Conservation (phyloP, 208 protist species). For the Zelonia costaricensis region DNA sequence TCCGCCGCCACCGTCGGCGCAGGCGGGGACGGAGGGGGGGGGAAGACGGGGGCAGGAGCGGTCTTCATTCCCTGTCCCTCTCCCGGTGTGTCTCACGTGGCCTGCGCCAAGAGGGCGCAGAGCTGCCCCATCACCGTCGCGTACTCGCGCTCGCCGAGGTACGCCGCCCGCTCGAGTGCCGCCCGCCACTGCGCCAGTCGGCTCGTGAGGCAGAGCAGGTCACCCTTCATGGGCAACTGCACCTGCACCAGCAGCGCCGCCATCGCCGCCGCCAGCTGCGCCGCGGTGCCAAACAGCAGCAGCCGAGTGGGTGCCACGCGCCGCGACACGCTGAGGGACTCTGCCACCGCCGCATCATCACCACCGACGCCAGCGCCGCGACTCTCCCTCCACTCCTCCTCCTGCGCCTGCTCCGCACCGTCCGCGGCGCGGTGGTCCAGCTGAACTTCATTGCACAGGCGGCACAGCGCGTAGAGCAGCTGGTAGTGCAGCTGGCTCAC, state of each 20-base stretch:
- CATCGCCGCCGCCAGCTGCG: constrained; percentile 27
- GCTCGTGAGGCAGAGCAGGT: constrained; percentile 47
- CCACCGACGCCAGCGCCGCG: too few relatives aligned
- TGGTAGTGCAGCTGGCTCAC: constrained; percentile 29
- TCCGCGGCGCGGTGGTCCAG: not conserved
- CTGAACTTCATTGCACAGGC: constrained; percentile 30
- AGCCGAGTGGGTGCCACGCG: too few relatives aligned
- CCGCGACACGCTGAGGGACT: too few relatives aligned
- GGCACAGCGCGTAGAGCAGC: constrained; percentile 39
- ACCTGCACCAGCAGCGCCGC: constrained; percentile 31
- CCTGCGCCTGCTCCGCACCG: not conserved
- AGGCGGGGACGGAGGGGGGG: not conserved
- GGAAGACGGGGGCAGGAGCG: not conserved
- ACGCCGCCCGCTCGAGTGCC: constrained; percentile 6
- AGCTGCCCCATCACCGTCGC: constrained; percentile 25
- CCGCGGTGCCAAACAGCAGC: constrained; percentile 10
- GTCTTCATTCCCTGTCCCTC: not conserved
- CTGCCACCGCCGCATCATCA: too few relatives aligned
- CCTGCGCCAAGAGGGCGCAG: constrained; percentile 31
- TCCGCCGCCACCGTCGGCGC: too few relatives aligned
- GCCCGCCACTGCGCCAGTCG: constrained; percentile 24
- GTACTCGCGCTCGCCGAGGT: constrained; percentile 32
- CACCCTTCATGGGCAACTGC: constrained; percentile 47
- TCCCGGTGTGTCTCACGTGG: too few relatives aligned
- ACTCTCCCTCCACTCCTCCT: not conserved